phyloP scores from a whole-genome alignment of 2,329 filamentous ascomycete genomes.

The Orbilia oligospora region DNA sequence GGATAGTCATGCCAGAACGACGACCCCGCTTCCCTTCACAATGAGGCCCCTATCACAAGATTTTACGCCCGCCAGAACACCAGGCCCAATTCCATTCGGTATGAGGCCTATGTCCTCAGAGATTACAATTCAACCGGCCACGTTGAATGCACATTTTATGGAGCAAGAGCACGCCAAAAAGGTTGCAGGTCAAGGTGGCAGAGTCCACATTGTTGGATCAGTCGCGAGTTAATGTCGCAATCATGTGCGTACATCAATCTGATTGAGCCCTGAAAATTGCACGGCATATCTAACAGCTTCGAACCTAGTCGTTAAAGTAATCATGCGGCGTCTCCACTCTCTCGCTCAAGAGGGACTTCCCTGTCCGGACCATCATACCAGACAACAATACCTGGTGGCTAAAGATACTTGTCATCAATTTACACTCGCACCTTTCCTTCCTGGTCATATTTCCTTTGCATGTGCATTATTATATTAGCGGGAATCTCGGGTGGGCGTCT shows the following conservation, averaged over 20 bases:
- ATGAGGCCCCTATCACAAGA: constrained; percentile 43
- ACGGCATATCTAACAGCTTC: not conserved
- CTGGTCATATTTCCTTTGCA: constrained; percentile 13
- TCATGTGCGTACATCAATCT: too few species aligned
- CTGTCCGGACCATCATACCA: not conserved
- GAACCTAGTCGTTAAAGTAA: not conserved
- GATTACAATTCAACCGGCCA: constrained; percentile 42
- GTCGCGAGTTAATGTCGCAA: not conserved
- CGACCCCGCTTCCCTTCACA: constrained; percentile 43
- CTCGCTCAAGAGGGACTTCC: not conserved
- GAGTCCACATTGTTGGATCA: constrained; percentile 50
- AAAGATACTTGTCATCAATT: not conserved
- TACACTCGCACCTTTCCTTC: not conserved
- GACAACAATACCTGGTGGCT: not conserved
- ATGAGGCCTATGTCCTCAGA: constrained; percentile 44
- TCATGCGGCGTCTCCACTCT: not conserved
- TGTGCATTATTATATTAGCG: constrained; percentile 30
- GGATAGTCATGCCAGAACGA: constrained; percentile 48
- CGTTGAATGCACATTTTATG: constrained; percentile 17
- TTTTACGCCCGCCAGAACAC: constrained; percentile 19
- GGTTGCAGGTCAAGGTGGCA: constrained; percentile 29
- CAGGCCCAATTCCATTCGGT: constrained; percentile 18
- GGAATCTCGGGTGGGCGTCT: constrained; percentile 17
- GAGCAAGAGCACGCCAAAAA: constrained; percentile 28
- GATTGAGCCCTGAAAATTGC: not conserved